Base-by-base conservation (phyloP, 2,329 filamentous ascomycete species). In the Fusarium sp. region DNA sequence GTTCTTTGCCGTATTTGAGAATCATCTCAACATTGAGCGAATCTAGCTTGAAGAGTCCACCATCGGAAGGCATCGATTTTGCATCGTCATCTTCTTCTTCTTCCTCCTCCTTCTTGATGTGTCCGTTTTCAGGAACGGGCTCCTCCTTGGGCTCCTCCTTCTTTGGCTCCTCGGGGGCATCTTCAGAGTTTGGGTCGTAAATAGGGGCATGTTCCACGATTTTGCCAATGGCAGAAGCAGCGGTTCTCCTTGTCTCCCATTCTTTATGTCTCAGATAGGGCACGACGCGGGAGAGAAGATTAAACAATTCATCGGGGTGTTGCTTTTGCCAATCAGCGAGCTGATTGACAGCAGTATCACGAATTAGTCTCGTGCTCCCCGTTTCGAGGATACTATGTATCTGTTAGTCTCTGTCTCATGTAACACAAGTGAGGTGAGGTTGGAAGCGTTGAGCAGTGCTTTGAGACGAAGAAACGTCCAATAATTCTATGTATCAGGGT, bases 261-360 rank as follows among this genome's bases (percentile, higher is more conserved):
- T 94, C 95, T 78, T 95, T 97, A 72, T 96, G 95, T 59, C 93
- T 89, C 29, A 99, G 85, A 79, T 97, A 99, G 2, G 96, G 95
- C n/a, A 99, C 90, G 31, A 99, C 94, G 63, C 95, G 87, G 29
- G 93, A 95, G 14, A 99, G 86, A 9, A 99, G 86, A 76, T 98
- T 97, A 81, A 98, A 98, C 2, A 99, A 84, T 79, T 99, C 96
- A 80, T 99, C 95, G 0, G 96, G 96, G 74, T 98, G 96, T 78
- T 96, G 92, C 78, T 97, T 98, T 80, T 99, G 96, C 79, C 97
- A 96, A 80, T 99, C 96, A 65, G 94, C 96, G 67, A 99, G 87
- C 81, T 99, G 96, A 76, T 96, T 94, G 65, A 97, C 96, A 66
- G 96, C 96, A 66, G 96, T 99, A 76, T 97, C 97, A 72, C 96